Evolutionary conservation across 345 rosid genomes (phyloP), one percentile per base, ranked within the genome.

Genomic region (Gossypium herbaceum): DNA sequence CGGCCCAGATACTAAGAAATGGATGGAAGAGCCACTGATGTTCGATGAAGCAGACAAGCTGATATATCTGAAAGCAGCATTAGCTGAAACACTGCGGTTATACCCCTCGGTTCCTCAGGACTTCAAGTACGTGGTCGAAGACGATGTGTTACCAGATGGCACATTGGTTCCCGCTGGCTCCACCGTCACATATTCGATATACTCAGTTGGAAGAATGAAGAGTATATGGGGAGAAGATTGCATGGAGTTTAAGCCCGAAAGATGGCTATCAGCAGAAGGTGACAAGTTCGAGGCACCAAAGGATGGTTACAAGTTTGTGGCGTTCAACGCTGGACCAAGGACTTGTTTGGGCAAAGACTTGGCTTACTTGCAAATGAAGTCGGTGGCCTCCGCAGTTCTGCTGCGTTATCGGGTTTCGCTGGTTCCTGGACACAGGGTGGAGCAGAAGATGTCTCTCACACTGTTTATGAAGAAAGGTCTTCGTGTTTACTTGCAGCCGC

Each of bases 361-460:
- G 81, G 98, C 98, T 54, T 93, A 93, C 75, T 78, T 88, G 27
- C 98, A 91, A 73, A 91, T 93, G 98, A 94, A 92, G 76, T 92
- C 97, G 0, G 91, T 86, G 75, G 97, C 96, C 12, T 87, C 97
- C 4, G 97, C 97, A 0, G 88, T 94, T 63, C 86, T 94, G 67
- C 83, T 94, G 34, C 96, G 92, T 57, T 92, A 92, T 90, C 85
- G 87, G 75, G 73, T 94, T 24, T 84, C 85, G 12, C 81, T 82
- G 73, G 92, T 79, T 71, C 91, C 92, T 1, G 95, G 94, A 13
- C 98, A 94, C 86, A 86, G 85, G 0, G 96, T 94, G 59, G 85
- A 92, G 84, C 98, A 94, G 82, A 94, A 94, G 92, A 94, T 94
- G 94, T 92, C 98, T 39, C 86, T 94, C 45, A 90, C 98, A 1